Base-by-base conservation (phyloP, 129 eudicot species). In the Oenanthe sinensis region DNA sequence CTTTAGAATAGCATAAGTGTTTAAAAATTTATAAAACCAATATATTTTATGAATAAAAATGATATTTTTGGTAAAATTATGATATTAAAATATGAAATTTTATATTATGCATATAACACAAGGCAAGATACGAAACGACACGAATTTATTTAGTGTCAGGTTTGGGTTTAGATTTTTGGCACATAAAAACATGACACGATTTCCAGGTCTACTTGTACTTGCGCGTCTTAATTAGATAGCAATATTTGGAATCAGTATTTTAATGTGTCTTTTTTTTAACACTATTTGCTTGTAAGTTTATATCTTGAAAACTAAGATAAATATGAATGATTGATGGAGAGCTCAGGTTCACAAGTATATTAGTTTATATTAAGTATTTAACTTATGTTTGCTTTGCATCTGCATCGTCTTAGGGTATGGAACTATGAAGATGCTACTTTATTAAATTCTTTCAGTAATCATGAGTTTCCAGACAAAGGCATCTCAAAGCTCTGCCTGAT, bases 341-440 rank as follows among this genome's bases (percentile, higher is more conserved):
- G 60, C 60, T 52, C 2, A 55, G 65, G 28, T 22, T 55, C 22
- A 20, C 28, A 22, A 55, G 65, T 22, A 55, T 55, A 55, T 6
- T 20, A 55, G 4, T 22, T 22, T 70, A 22, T 36, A 1, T 70
- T 20, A 3, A 39, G 33, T 43, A 22, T 43, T 37, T 22, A 20
- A 43, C 37, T 44, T 15, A 63, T 82, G 70, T 74, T 80, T 76
- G 33, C 36, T 42, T 80, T 46, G 20, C 13, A 10, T 55, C n/a
- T 77, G 2, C 47, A 33, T 65, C 47, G 6, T 78, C 62, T 3
- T 74, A 95, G 99, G 89, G 88, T 95, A 24, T 95, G 99, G 99
- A 92, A 95, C 81, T 95, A 92, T 50, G 97, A 95, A 84, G 97
- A 92, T 86, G 95, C 97, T 2, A 90, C 92, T 40, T 81, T 90